Evolutionary conservation across 306 rosid species (phyloP).

Genomic region (Quercus gilva): DNA sequence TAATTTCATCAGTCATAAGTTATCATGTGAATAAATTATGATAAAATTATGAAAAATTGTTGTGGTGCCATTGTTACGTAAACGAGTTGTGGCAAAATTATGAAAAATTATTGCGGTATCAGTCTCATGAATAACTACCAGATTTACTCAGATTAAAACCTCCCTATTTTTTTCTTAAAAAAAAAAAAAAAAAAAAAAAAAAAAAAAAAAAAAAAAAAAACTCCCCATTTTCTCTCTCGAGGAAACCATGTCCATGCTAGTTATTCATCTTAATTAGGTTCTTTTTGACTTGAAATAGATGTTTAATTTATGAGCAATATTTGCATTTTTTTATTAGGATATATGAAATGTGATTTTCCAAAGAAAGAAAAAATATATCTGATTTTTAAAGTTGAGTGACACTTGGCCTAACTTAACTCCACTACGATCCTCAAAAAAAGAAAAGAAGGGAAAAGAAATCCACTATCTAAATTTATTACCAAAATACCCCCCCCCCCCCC

Average conservation of each 20-base stretch:
- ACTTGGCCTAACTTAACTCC: not conserved
- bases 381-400: not conserved
- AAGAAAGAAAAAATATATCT: not conserved
- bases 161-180: too few relatives aligned
- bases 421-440: too few relatives aligned
- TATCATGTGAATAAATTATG: too few relatives aligned
- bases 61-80: fast-evolving
- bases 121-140: too few relatives aligned
- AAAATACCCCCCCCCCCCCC: not conserved
- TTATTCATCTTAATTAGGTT: not conserved
- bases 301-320: not conserved
- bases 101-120: too few relatives aligned
- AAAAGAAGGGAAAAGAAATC: not conserved
- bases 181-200: too few relatives aligned
- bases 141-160: too few relatives aligned
- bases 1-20: too few relatives aligned
- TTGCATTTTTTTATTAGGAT: not conserved
- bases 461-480: not conserved
- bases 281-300: conserved; percentile 12
- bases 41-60: too few relatives aligned
- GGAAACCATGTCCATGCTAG: not conserved
- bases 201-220: too few relatives aligned
- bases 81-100: too few relatives aligned
- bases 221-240: not conserved
- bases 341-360: not conserved